These are phyloP conservation scores for Fusarium humuli DNA, from an alignment of 2,329 filamentous ascomycete species.

Conservation along the genomic window DNA sequence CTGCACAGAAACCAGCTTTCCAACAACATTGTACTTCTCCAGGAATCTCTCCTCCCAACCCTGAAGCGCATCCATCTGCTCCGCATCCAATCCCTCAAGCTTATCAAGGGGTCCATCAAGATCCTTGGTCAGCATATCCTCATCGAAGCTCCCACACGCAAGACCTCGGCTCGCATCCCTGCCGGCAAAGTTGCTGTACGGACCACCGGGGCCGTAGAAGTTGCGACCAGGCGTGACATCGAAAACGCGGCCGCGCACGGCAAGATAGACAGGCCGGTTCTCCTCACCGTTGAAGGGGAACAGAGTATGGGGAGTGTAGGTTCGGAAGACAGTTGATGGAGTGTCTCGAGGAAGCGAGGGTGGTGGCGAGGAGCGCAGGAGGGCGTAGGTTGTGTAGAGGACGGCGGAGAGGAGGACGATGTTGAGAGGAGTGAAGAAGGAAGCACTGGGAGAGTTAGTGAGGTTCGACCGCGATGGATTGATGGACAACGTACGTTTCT, in stretches of 20 bases:
- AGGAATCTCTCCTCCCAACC: slow-evolving; percentile 95
- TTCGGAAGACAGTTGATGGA: slow-evolving; percentile 71
- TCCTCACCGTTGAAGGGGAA: slow-evolving; percentile 84
- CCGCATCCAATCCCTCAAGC: slow-evolving; percentile 75
- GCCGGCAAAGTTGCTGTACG: slow-evolving; percentile 96
- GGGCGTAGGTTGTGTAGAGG: slow-evolving; percentile 68
- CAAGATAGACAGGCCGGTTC: slow-evolving; percentile 82
- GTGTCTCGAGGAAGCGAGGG: slow-evolving; percentile 63
- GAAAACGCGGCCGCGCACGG: slow-evolving; percentile 91
- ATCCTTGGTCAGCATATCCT: slow-evolving; percentile 94
- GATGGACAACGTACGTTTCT: slow-evolving; percentile 51
- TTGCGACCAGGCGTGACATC: slow-evolving; percentile 88
- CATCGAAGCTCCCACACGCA: slow-evolving; percentile 91
- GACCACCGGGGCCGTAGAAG: slow-evolving; percentile 96
- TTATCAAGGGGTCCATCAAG: slow-evolving; percentile 84
- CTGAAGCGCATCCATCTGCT: slow-evolving; percentile 83
- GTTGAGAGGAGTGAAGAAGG: slow-evolving; percentile 72
- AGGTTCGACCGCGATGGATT: background rate
- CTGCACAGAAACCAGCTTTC: slow-evolving; percentile 75
- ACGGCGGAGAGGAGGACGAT: slow-evolving; percentile 67
- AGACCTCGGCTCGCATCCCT: slow-evolving; percentile 89
- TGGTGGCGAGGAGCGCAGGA: slow-evolving; percentile 63
- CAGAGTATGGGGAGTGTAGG: slow-evolving; percentile 83
- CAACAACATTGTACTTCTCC: slow-evolving; percentile 96
- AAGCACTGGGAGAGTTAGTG: slow-evolving; percentile 49